These are phyloP conservation scores for Radiomyces spectabilis DNA, from an alignment of 192 early-diverging fungal species.

Conservation along the genomic window DNA sequence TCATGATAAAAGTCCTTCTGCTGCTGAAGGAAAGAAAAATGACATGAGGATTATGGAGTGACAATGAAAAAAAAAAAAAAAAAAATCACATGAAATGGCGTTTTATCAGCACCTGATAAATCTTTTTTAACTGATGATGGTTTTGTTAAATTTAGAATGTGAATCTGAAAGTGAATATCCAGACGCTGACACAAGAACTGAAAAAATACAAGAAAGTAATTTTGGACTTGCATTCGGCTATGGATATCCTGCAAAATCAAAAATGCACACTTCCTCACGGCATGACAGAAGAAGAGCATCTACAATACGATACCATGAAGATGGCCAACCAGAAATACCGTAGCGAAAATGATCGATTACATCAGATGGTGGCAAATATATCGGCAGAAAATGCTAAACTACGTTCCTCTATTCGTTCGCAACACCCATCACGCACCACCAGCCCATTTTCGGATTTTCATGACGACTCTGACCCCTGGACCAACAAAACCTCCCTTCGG, in stretches of 20 bases:
- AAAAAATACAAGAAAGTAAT: constrained; percentile 41
- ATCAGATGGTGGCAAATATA: constrained; percentile 12
- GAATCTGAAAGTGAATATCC: constrained; percentile 39
- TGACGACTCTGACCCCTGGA: no score
- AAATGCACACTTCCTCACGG: constrained; percentile 30
- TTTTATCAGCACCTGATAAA: no score
- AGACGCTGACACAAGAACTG: constrained; percentile 33
- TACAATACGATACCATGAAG: constrained; percentile 25
- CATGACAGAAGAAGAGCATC: constrained; percentile 31
- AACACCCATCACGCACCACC: no score
- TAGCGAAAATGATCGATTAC: constrained; percentile 17
- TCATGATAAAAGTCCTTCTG: no score
- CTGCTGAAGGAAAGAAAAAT: no score
- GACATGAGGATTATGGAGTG: no score
- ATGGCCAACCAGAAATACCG: constrained; percentile 6
- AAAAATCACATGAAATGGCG: no score
- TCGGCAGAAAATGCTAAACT: constrained; percentile 9
- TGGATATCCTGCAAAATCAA: constrained; percentile 34
- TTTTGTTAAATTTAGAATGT: constrained; percentile 41
- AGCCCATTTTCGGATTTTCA: no score
- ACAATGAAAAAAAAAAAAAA: no score
- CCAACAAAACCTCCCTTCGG: no score
- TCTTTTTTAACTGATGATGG: no score
- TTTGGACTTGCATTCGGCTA: constrained; percentile 34
- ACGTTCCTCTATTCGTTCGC: background rate